phyloP scores from a whole-genome alignment of 2,329 filamentous ascomycete species.

The Penicillium sp. region DNA sequence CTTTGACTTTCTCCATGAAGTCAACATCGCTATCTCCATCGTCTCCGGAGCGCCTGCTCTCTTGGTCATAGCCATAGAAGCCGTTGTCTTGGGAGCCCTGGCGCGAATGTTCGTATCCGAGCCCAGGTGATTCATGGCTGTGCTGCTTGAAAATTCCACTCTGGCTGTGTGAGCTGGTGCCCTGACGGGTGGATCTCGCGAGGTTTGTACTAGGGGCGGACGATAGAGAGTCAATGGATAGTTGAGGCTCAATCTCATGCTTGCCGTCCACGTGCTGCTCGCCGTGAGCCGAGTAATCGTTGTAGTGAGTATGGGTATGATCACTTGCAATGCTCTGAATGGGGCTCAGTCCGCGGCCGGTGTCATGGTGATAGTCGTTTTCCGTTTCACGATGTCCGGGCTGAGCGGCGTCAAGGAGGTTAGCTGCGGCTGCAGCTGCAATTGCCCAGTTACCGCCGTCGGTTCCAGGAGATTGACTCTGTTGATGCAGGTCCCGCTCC shows the following conservation, averaged over 20 bases:
- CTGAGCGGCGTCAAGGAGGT: constrained; percentile 28
- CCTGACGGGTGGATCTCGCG: constrained; percentile 48
- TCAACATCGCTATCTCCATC: constrained; percentile 49
- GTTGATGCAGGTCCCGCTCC: constrained; percentile 40
- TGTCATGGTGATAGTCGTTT: constrained; percentile 48
- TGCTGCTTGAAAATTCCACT: constrained; percentile 43
- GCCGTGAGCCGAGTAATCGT: constrained; percentile 4
- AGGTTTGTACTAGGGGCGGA: constrained; percentile 52
- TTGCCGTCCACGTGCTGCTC: constrained; percentile 45
- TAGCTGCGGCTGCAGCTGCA: constrained; percentile 34
- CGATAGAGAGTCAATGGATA: constrained; percentile 52
- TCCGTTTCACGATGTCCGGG: constrained; percentile 46
- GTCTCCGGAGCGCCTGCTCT: constrained; percentile 43
- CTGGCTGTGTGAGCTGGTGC: constrained; percentile 45
- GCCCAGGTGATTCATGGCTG: constrained; percentile 27
- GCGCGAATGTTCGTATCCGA: constrained; percentile 34
- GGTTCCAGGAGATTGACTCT: constrained; percentile 25
- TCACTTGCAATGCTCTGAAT: constrained; percentile 89
- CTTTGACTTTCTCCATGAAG: constrained; percentile 51
- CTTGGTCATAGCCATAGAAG: constrained; percentile 40
- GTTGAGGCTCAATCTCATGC: constrained; percentile 38
- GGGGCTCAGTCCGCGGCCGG: constrained; percentile 68
- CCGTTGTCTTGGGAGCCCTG: constrained; percentile 22
- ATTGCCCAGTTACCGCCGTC: constrained; percentile 33
- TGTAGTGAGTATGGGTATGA: constrained; percentile 54